These are phyloP conservation scores for Cryphonectria nitschkei DNA, from an alignment of 2,329 filamentous ascomycete species.

Conservation along the genomic window DNA sequence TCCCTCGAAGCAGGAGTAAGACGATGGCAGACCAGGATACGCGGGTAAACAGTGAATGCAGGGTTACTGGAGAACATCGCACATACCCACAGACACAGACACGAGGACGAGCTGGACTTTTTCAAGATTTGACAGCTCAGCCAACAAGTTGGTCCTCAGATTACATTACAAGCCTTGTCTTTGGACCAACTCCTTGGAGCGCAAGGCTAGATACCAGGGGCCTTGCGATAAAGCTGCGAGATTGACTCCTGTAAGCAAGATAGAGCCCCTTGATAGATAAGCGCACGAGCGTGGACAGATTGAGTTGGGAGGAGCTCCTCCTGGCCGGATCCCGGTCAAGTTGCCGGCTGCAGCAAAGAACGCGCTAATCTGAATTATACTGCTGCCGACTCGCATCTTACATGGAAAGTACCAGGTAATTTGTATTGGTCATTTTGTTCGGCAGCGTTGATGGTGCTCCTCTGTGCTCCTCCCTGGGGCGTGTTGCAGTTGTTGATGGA, in stretches of 20 bases:
- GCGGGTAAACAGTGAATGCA: not conserved
- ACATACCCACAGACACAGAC: not conserved
- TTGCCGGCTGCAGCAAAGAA: not conserved
- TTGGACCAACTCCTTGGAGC: not conserved
- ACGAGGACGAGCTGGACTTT: not conserved
- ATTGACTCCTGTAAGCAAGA: not conserved
- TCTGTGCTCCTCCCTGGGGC: slow-evolving; percentile 4
- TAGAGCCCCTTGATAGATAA: not conserved
- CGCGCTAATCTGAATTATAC: not conserved
- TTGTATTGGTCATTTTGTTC: not conserved
- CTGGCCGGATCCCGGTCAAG: not conserved
- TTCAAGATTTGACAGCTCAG: not conserved
- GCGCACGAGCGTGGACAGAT: not conserved
- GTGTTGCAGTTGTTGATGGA: not conserved
- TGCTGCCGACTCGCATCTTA: not conserved
- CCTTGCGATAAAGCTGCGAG: not conserved
- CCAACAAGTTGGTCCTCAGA: not conserved
- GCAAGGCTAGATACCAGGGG: not conserved
- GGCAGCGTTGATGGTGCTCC: not conserved
- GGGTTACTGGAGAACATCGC: not conserved
- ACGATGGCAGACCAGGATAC: not conserved
- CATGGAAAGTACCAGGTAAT: not conserved
- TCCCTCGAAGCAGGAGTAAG: not conserved
- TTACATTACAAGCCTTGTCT: slow-evolving; percentile 5
- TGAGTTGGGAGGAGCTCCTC: slow-evolving; percentile 6